phyloP scores from a whole-genome alignment of 805 yeast species.

The Saccharomycopsis babjevae region DNA sequence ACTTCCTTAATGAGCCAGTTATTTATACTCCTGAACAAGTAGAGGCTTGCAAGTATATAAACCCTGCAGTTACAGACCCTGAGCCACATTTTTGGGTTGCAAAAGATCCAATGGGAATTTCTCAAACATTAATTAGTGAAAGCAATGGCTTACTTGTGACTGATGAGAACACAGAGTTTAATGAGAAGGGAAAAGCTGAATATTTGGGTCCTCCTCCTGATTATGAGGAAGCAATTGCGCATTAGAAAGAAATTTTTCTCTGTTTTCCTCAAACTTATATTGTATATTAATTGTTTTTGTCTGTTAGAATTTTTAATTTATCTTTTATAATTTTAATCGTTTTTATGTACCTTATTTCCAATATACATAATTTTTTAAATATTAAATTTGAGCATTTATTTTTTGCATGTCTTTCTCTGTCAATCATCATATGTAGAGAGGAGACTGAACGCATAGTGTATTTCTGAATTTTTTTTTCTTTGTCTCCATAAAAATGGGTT shows the following conservation, averaged over 20 bases:
- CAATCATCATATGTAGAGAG: too few relatives aligned
- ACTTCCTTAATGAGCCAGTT: conserved; percentile 20
- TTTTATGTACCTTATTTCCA: background rate
- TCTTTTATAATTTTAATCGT: background rate
- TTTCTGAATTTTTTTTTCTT: too few relatives aligned
- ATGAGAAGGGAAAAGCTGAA: conserved; percentile 45
- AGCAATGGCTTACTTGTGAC: conserved; percentile 48
- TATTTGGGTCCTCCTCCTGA: conserved; percentile 64
- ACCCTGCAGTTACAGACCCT: conserved; percentile 46
- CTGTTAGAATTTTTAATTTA: background rate
- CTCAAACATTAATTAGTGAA: conserved; percentile 45
- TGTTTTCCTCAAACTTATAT: background rate
- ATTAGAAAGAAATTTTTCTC: background rate
- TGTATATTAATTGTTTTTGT: background rate
- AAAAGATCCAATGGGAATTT: conserved; percentile 56
- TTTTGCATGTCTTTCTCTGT: too few relatives aligned
- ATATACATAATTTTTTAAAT: background rate
- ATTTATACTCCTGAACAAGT: conserved; percentile 23
- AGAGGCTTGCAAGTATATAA: conserved; percentile 36
- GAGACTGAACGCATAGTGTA: too few relatives aligned
- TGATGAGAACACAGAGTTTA: conserved; percentile 46
- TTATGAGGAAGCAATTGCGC: conserved; percentile 40
- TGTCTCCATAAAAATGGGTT: too few relatives aligned
- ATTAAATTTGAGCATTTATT: too few relatives aligned
- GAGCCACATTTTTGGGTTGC: conserved; percentile 66